Conservation (phyloP, 345 rosid species). For the Sonneratia caseolaris region DNA sequence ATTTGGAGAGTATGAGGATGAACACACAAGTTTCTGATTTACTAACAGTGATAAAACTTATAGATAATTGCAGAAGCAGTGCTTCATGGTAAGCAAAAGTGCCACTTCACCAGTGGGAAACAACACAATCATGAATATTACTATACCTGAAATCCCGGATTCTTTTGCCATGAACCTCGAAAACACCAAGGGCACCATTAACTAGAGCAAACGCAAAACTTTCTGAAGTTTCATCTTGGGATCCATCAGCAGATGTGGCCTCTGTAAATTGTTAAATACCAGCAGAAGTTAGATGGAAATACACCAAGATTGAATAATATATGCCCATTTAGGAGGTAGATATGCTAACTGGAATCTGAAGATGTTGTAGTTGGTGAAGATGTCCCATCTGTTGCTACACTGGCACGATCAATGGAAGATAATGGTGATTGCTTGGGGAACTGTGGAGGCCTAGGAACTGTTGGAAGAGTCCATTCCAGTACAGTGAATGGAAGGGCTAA, state of each 20-base stretch:
- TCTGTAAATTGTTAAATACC: constrained; percentile 26
- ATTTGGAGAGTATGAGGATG: constrained; percentile 14
- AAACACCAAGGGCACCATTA: constrained; percentile 98
- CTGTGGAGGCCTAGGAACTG: constrained; percentile 74
- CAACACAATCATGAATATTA: neutral
- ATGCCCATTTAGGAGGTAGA: constrained; percentile 3
- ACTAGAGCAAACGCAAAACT: constrained; percentile 95
- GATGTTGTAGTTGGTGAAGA: constrained; percentile 41
- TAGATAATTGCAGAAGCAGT: neutral
- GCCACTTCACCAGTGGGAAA: neutral
- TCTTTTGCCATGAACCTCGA: constrained; percentile 94
- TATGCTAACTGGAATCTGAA: constrained; percentile 62
- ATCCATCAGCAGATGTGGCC: constrained; percentile 38
- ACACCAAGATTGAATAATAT: constrained; percentile 7
- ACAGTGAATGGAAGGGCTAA: constrained; percentile 99
- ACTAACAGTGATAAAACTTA: neutral
- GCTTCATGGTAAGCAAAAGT: neutral
- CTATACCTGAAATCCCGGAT: constrained; percentile 85
- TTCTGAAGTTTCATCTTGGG: constrained; percentile 69
- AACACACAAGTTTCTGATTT: neutral
- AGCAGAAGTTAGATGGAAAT: constrained; percentile 10
- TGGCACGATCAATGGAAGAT: constrained; percentile 25
- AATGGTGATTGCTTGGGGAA: constrained; percentile 36
- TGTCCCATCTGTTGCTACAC: constrained; percentile 37
- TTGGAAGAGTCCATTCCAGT: constrained; percentile 99